Base-by-base conservation (phyloP, 768 basidiomycete genomes). In the Multifurca ochricompacta region DNA sequence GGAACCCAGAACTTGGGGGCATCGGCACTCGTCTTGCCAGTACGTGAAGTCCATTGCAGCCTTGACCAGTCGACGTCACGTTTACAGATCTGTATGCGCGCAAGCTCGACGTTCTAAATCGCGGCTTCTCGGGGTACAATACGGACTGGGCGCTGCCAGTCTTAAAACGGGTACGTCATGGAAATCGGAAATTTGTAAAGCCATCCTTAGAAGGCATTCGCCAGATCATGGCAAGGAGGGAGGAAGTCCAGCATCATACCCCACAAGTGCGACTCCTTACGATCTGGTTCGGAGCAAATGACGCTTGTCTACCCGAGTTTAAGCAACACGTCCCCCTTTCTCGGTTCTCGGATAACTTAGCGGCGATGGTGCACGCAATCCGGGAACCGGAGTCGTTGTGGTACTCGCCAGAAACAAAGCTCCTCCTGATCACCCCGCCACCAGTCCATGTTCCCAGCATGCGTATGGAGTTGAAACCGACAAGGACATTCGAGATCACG, bases 251-350 rank as follows among this genome's bases (percentile, higher is more conserved):
- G 50, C 62, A 66, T 19, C 68, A 75, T 48, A 71, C 73, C 34
- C 83, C 86, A 7, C 79, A 74, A 41, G 74, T 92, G 32, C 80
- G 79, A 37, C 67, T 94, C n/a, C 73, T 94, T 55, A 80, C 80
- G 6, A 81, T 95, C 64, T 96, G 91, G 91, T 88, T 89, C 56
- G 92, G 92, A 44, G 83, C 84, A 14, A 97, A 97, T 69, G 93
- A 97, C 66, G 80, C 93, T 6, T 80, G 78, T 60, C 73, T 88
- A 46, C 67, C 70, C 27, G 78, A 77, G 0, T 81, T 77, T 18
- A 69, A 73, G 14, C 93, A 95, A 64, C 85, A 91, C 64, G 86
- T 94, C 40, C 85, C 91, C 3, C 69, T 88, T 25, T 68, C 73
- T 18, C 72, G 73, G 44, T 95, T 81, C 73, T 75, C 71, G 31